phyloP scores from a whole-genome alignment of 1,139 yeast genomes.

The Sugiyamaella castrensis region DNA sequence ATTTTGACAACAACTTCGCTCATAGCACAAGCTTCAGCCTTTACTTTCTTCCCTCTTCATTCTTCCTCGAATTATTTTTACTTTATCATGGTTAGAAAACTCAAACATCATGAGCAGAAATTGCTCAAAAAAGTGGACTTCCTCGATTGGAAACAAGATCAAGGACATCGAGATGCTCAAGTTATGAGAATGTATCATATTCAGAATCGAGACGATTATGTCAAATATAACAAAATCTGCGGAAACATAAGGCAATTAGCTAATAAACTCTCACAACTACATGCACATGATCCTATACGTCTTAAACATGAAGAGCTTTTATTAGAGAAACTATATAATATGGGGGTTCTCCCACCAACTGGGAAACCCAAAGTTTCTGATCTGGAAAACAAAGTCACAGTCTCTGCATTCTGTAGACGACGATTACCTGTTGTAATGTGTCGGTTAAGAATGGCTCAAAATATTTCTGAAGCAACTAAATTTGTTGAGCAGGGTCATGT shows the following conservation, averaged over 20 bases:
- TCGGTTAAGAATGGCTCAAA: conserved; percentile 90
- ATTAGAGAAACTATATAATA: conserved; percentile 77
- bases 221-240: conserved; percentile 85
- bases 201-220: conserved; percentile 93
- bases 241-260: conserved; percentile 89
- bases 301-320: conserved; percentile 82
- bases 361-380: conserved; percentile 90
- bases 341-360: conserved; percentile 70
- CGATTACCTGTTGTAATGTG: conserved; percentile 95
- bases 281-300: conserved; percentile 82
- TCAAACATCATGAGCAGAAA: conserved; percentile 94
- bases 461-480: conserved; percentile 81
- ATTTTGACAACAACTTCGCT: not conserved
- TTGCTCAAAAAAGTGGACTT: conserved; percentile 93
- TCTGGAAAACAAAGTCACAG: conserved; percentile 85
- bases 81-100: conserved; percentile 71
- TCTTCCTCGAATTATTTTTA: not conserved
- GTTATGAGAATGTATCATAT: conserved; percentile 94
- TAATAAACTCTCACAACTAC: conserved; percentile 74
- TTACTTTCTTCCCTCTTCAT: not conserved
- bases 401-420: conserved; percentile 87
- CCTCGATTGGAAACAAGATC: conserved; percentile 96
- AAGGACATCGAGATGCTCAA: conserved; percentile 90
- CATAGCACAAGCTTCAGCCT: not conserved
- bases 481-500: conserved; percentile 97